These are phyloP conservation scores for Ophiocordyceps camponoti-leonardi DNA, from an alignment of 2,329 filamentous ascomycete genomes.

Conservation along the genomic window DNA sequence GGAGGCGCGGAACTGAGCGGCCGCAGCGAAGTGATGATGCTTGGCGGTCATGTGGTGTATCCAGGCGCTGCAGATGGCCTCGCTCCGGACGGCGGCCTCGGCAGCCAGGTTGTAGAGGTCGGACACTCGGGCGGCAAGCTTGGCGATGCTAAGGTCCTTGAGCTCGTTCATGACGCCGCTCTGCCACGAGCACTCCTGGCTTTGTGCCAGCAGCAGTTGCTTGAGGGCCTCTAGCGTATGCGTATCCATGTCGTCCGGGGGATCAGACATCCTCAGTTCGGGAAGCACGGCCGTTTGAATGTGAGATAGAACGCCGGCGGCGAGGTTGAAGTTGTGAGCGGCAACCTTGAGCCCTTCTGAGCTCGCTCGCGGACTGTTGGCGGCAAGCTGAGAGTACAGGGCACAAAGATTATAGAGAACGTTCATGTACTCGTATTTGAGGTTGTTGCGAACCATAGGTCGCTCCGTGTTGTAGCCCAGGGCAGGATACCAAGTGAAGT, in stretches of 20 bases:
- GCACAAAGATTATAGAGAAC: slow-evolving; percentile 85
- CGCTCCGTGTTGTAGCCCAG: slow-evolving; percentile 76
- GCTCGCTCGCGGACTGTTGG: slow-evolving; percentile 59
- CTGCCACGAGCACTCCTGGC: slow-evolving; percentile 96
- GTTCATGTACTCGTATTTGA: slow-evolving; percentile 77
- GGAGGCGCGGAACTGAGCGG: slow-evolving; percentile 82
- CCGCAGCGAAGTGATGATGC: slow-evolving; percentile 91
- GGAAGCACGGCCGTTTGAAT: slow-evolving; percentile 63
- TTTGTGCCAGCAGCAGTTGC: slow-evolving; percentile 76
- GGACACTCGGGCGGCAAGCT: slow-evolving; percentile 74
- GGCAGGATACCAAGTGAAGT: slow-evolving; percentile 92
- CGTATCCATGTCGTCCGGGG: slow-evolving; percentile 90
- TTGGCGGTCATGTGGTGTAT: slow-evolving; percentile 97
- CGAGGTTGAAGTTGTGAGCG: slow-evolving; percentile 76
- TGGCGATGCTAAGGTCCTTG: slow-evolving; percentile 84
- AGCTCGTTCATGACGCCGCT: slow-evolving; percentile 89
- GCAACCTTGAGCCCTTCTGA: slow-evolving; percentile 74
- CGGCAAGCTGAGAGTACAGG: slow-evolving; percentile 82
- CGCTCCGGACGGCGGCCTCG: slow-evolving; percentile 74
- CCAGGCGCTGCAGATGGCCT: slow-evolving; percentile 84
- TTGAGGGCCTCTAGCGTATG: slow-evolving; percentile 71
- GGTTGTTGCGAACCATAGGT: slow-evolving; percentile 48
- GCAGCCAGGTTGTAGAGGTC: slow-evolving; percentile 77
- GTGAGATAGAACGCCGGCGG: slow-evolving; percentile 69
- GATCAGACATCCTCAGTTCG: slow-evolving; percentile 62